Evolutionary conservation across 108 stramenopile species (phyloP).

Genomic region (Cyclostephanos tholiformis): DNA sequence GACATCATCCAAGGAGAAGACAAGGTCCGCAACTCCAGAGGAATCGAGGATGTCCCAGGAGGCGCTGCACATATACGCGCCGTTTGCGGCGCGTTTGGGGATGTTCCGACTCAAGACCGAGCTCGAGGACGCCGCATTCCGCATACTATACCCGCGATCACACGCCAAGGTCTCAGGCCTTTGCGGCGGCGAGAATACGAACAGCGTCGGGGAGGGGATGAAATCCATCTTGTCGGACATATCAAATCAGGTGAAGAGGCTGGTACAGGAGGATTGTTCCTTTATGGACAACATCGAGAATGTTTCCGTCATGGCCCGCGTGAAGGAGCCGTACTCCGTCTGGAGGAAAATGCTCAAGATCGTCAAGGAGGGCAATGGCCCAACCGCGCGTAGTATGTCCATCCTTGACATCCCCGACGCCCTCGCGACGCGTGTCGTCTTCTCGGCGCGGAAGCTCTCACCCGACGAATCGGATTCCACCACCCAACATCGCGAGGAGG

Average conservation of each 20-base stretch:
- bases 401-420: constrained; percentile 82
- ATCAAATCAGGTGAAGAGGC: constrained; percentile 54
- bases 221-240: constrained; percentile 61
- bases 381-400: constrained; percentile 22
- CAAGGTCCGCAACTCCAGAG: constrained; percentile 33
- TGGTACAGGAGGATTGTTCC: constrained; percentile 62
- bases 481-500: constrained; percentile 67
- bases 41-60: constrained; percentile 63
- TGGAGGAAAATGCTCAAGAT: constrained; percentile 86
- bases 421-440: constrained; percentile 75
- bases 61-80: constrained; percentile 83
- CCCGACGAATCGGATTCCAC: constrained; percentile 60
- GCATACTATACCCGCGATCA: constrained; percentile 68
- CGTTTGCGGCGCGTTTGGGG: constrained; percentile 77
- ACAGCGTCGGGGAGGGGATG: constrained; percentile 58
- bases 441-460: constrained; percentile 60
- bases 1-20: background rate
- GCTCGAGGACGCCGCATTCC: constrained; percentile 86
- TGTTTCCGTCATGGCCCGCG: constrained; percentile 70
- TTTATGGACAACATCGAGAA: constrained; percentile 60
- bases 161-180: constrained; percentile 58
- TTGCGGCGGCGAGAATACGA: constrained; percentile 29
- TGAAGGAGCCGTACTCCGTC: constrained; percentile 79
- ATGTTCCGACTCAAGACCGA: constrained; percentile 89
- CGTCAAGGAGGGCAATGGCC: constrained; percentile 48